A percentile compares a stretch with the other conserved stretches of the same genome.
Evolutionary conservation across 768 basidiomycete species (phyloP).

Genomic region (Strobilomyces echinocephalus): DNA sequence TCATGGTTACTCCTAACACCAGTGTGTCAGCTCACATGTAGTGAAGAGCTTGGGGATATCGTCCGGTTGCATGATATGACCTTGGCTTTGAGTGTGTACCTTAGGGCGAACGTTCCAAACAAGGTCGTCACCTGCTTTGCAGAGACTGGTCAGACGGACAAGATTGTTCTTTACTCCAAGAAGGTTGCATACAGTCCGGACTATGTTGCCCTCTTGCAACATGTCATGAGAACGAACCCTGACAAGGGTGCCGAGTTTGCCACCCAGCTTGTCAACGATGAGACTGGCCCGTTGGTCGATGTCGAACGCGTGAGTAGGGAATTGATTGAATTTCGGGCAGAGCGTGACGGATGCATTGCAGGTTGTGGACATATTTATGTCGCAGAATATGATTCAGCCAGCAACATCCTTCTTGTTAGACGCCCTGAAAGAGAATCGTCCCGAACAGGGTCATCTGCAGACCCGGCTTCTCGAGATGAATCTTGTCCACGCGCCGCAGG

Average conservation of each 20-base stretch:
- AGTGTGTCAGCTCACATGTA: slow-evolving; percentile 78
- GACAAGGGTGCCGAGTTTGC: slow-evolving; percentile 99
- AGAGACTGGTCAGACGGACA: slow-evolving; percentile 97
- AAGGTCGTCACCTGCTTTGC: slow-evolving; percentile 99
- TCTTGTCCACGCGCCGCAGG: slow-evolving; percentile 93
- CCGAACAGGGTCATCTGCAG: slow-evolving; percentile 93
- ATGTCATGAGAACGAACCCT: slow-evolving; percentile 92
- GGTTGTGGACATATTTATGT: slow-evolving; percentile 99
- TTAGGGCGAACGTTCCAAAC: slow-evolving; percentile 95
- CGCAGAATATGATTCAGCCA: slow-evolving; percentile 98
- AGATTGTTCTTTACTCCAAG: slow-evolving; percentile 96
- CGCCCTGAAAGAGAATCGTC: slow-evolving; percentile 96
- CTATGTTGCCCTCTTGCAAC: slow-evolving; percentile 87
- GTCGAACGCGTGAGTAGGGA: slow-evolving; percentile 68
- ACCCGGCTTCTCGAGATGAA: slow-evolving; percentile 98
- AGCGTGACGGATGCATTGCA: slow-evolving; percentile 23
- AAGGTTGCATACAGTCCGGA: slow-evolving; percentile 94
- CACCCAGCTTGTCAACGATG: slow-evolving; percentile 89
- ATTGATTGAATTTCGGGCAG: background rate
- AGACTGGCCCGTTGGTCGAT: slow-evolving; percentile 87
- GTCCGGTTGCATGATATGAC: slow-evolving; percentile 95
- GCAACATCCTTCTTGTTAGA: slow-evolving; percentile 97
- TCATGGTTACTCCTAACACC: slow-evolving; percentile 11
- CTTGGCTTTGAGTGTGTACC: slow-evolving; percentile 93
- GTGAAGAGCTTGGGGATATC: slow-evolving; percentile 96